Evolutionary conservation across 345 rosid genomes (phyloP).

Genomic region (Punica granatum): DNA sequence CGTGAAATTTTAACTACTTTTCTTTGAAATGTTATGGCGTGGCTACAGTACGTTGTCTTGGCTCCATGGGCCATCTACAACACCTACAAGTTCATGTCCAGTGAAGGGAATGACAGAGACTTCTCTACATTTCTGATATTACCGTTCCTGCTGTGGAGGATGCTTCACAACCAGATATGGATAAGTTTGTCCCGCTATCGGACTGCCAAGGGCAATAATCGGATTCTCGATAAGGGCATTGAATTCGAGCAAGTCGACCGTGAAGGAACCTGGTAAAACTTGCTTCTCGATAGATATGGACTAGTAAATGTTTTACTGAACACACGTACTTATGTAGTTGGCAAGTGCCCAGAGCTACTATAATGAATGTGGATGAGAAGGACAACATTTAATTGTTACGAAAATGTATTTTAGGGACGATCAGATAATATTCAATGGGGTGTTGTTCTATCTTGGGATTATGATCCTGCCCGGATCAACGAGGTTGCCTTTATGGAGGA

Average conservation of each 20-base stretch:
- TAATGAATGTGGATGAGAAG: no score
- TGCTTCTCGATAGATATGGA: no score
- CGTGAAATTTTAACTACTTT: no score
- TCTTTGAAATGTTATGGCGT: no score
- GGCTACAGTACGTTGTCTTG: constrained; percentile 38
- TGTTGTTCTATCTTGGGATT: constrained; percentile 28
- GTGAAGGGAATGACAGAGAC: constrained; percentile 32
- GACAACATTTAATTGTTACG: no score
- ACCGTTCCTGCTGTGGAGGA: constrained; percentile 45
- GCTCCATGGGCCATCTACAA: constrained; percentile 32
- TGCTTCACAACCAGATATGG: constrained; percentile 64
- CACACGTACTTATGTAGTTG: no score
- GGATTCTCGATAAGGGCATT: constrained; percentile 60
- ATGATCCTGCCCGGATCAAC: constrained; percentile 15
- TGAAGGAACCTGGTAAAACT: constrained; percentile 36
- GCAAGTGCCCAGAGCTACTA: no score
- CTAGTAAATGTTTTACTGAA: no score
- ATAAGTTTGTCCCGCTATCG: constrained; percentile 51
- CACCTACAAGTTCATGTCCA: constrained; percentile 22
- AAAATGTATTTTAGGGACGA: constrained; percentile 44
- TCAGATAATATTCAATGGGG: constrained; percentile 53
- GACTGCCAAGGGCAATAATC: constrained; percentile 47
- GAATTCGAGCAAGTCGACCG: constrained; percentile 80
- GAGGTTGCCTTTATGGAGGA: constrained; percentile 51
- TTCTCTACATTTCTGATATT: constrained; percentile 22